Evolutionary conservation across 2,329 filamentous ascomycete species (phyloP).

Genomic region (Thermothelomyces thermophilus): DNA sequence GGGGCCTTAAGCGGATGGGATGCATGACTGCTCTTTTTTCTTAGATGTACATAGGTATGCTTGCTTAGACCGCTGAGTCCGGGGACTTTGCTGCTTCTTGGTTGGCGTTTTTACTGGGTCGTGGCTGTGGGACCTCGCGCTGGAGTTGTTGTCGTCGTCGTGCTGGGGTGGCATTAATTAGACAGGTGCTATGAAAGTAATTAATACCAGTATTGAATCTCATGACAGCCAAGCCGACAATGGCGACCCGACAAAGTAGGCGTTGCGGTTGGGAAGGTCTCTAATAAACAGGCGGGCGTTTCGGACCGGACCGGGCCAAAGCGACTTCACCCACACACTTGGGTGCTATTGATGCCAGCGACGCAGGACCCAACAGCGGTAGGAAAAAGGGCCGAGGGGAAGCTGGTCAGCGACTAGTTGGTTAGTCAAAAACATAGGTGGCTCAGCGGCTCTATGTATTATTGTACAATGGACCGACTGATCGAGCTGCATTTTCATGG

Average conservation of each 20-base stretch:
- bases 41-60: conserved; percentile 6
- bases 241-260: neutral
- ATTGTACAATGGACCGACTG: too few species aligned
- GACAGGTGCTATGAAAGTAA: conserved; percentile 13
- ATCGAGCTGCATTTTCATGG: too few species aligned
- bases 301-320: too few species aligned
- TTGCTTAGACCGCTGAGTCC: conserved; percentile 12
- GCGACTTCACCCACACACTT: too few species aligned
- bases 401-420: too few species aligned
- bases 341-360: too few species aligned
- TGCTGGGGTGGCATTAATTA: conserved; percentile 16
- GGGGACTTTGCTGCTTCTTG: conserved; percentile 12
- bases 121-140: conserved; percentile 7
- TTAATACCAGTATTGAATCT: conserved; percentile 10
- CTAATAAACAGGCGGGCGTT: too few species aligned
- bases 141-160: conserved; percentile 10
- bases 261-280: neutral
- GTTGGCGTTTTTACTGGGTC: conserved; percentile 14
- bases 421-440: too few species aligned
- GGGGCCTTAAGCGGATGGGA: neutral
- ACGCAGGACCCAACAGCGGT: too few species aligned
- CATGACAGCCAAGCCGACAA: conserved; percentile 2
- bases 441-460: too few species aligned
- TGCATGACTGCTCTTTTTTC: conserved; percentile 12
- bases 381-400: too few species aligned